Conservation (phyloP, 2,329 filamentous ascomycete species). For the Colletotrichum sidae region DNA sequence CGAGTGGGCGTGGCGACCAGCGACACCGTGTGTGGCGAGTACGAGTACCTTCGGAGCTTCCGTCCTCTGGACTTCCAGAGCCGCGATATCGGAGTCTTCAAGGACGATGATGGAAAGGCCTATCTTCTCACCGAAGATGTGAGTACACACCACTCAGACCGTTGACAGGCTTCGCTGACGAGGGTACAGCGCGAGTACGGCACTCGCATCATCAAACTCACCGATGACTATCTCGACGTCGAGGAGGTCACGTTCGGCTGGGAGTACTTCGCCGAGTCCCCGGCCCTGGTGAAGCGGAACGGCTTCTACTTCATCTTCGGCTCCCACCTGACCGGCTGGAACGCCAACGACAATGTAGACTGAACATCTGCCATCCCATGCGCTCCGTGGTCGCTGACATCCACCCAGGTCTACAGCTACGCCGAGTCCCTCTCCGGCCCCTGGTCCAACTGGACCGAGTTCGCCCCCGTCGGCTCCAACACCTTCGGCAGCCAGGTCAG, state of each 20-base stretch:
- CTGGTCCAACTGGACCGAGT: conserved; percentile 71
- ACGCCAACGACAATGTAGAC: conserved; percentile 71
- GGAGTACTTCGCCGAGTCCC: conserved; percentile 68
- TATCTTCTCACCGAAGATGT: conserved; percentile 75
- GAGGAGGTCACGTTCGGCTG: conserved; percentile 62
- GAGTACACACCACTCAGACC: conserved; percentile 39
- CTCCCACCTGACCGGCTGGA: conserved; percentile 67
- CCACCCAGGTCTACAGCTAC: conserved; percentile 61
- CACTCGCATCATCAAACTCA: conserved; percentile 64
- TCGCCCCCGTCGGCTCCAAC: conserved; percentile 65
- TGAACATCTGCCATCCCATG: neutral
- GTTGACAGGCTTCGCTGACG: neutral
- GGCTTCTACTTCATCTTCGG: conserved; percentile 75
- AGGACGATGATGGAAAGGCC: conserved; percentile 70
- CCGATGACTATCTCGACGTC: conserved; percentile 67
- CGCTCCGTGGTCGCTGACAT: neutral
- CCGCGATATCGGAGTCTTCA: conserved; percentile 70
- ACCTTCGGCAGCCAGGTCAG: conserved; percentile 72
- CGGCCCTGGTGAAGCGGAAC: conserved; percentile 70
- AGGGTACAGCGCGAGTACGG: conserved; percentile 32
- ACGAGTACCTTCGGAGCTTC: conserved; percentile 53
- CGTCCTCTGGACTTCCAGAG: conserved; percentile 51
- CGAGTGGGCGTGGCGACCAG: conserved; percentile 73
- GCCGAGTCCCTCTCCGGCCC: conserved; percentile 67
- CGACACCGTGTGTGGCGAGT: conserved; percentile 69